phyloP scores from a whole-genome alignment of 2,329 filamentous ascomycete genomes.

The Fusarium caatingaense region DNA sequence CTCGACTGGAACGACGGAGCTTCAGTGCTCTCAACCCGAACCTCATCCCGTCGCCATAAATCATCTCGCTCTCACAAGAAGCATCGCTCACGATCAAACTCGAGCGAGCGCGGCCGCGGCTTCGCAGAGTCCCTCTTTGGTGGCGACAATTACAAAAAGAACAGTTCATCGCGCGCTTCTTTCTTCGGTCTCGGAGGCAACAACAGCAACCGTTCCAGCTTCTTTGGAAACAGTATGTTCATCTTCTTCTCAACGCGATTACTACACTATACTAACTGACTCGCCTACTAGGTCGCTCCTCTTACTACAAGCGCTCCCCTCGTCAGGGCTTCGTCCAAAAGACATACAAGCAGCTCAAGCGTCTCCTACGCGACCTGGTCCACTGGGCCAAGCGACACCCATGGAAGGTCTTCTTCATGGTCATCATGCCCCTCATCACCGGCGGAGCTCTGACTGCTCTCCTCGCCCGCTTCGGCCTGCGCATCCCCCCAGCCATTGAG shows the following conservation, averaged over 20 bases:
- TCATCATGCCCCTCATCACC: slow-evolving; percentile 87
- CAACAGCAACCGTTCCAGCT: slow-evolving; percentile 57
- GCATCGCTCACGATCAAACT: slow-evolving; percentile 52
- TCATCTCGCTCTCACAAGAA: slow-evolving; percentile 51
- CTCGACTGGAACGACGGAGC: slow-evolving; percentile 50
- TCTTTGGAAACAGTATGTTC: slow-evolving; percentile 59
- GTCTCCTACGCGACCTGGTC: slow-evolving; percentile 82
- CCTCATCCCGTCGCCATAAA: slow-evolving; percentile 45
- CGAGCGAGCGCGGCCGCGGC: slow-evolving; percentile 49
- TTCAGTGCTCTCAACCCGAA: slow-evolving; percentile 48
- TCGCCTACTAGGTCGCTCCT: slow-evolving; percentile 59
- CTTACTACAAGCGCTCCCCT: slow-evolving; percentile 84
- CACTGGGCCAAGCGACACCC: slow-evolving; percentile 87
- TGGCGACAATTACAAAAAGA: slow-evolving; percentile 50
- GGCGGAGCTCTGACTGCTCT: slow-evolving; percentile 84
- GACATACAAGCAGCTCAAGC: slow-evolving; percentile 79
- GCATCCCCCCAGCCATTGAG: slow-evolving; percentile 74
- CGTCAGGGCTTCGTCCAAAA: slow-evolving; percentile 81
- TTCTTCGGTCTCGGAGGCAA: slow-evolving; percentile 60
- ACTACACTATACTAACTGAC: slow-evolving; percentile 1
- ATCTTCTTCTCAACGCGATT: not conserved
- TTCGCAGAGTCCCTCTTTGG: slow-evolving; percentile 51
- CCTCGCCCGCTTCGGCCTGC: slow-evolving; percentile 81
- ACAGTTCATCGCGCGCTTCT: slow-evolving; percentile 57
- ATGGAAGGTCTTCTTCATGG: slow-evolving; percentile 85